Conservation (phyloP, 2,329 filamentous ascomycete genomes). For the Aspergillus sp. region DNA sequence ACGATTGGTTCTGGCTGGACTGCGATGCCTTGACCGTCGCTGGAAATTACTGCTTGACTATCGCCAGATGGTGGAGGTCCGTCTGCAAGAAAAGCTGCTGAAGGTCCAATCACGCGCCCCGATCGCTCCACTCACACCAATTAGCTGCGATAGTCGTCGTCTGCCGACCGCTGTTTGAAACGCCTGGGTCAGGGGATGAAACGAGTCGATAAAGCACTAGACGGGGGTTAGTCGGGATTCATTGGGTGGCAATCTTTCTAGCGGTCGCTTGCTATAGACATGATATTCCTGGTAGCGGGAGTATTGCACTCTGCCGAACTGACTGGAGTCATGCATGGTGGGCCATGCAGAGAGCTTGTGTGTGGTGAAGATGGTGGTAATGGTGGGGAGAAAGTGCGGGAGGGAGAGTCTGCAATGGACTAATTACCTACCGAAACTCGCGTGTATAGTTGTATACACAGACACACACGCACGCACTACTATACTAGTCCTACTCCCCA, state of each 20-base stretch:
- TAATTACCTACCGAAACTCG: no score
- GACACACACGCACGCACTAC: no score
- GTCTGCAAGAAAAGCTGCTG: background rate
- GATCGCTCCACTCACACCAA: slow-evolving; percentile 4
- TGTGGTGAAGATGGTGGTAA: no score
- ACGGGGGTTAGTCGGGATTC: slow-evolving; percentile 2
- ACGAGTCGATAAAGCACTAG: slow-evolving; percentile 9
- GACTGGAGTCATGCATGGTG: background rate
- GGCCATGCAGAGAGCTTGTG: background rate
- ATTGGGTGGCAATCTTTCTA: slow-evolving; percentile 5
- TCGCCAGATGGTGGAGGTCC: background rate
- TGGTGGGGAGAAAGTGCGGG: no score
- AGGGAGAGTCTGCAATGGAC: no score
- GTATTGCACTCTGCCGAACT: background rate
- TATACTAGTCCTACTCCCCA: no score
- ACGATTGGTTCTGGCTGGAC: background rate
- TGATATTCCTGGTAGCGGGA: background rate
- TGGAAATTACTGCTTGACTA: background rate
- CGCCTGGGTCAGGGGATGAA: slow-evolving; percentile 15
- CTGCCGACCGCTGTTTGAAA: slow-evolving; percentile 10
- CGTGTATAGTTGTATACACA: no score
- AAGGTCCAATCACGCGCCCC: background rate
- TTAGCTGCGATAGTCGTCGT: slow-evolving; percentile 2
- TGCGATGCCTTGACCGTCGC: background rate
- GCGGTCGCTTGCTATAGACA: background rate